Conservation (phyloP, 2,329 filamentous ascomycete species). For the Fusarium sp. region DNA sequence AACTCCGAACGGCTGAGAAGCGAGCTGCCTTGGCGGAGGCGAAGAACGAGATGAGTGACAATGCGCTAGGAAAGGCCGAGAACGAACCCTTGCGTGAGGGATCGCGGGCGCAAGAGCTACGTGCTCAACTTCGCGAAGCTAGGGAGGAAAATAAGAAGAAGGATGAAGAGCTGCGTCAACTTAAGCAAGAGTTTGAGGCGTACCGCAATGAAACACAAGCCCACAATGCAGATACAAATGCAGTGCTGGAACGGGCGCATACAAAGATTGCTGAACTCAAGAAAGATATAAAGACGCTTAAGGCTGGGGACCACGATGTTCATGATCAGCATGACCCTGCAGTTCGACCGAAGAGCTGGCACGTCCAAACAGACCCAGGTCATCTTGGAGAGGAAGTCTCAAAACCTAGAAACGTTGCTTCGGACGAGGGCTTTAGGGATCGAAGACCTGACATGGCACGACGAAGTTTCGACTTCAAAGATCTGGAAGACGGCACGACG, state of each 20-base stretch:
- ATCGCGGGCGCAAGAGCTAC: slow-evolving; percentile 55
- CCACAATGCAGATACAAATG: slow-evolving; percentile 67
- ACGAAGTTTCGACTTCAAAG: slow-evolving; percentile 50
- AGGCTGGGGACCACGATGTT: slow-evolving; percentile 46
- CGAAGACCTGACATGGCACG: slow-evolving; percentile 30
- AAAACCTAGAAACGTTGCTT: neutral
- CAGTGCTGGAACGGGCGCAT: slow-evolving; percentile 69
- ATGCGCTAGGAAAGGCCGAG: slow-evolving; percentile 50
- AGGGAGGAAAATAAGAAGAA: slow-evolving; percentile 61
- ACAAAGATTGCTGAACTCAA: slow-evolving; percentile 69
- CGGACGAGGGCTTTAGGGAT: slow-evolving; percentile 4
- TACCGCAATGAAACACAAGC: slow-evolving; percentile 67
- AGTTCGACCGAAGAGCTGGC: slow-evolving; percentile 51
- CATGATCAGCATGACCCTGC: slow-evolving; percentile 26
- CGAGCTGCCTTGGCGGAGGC: slow-evolving; percentile 56
- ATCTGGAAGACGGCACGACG: slow-evolving; percentile 35
- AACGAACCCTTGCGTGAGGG: slow-evolving; percentile 41
- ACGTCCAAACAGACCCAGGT: slow-evolving; percentile 43
- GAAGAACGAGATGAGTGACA: slow-evolving; percentile 8
- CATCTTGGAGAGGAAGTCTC: slow-evolving; percentile 24
- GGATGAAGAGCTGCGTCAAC: slow-evolving; percentile 63
- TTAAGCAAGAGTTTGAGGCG: slow-evolving; percentile 66
- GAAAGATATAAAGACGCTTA: slow-evolving; percentile 64
- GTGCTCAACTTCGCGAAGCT: slow-evolving; percentile 59
- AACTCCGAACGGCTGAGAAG: slow-evolving; percentile 64